phyloP scores from a whole-genome alignment of 805 yeast genomes.

The Starmerella davenportii region DNA sequence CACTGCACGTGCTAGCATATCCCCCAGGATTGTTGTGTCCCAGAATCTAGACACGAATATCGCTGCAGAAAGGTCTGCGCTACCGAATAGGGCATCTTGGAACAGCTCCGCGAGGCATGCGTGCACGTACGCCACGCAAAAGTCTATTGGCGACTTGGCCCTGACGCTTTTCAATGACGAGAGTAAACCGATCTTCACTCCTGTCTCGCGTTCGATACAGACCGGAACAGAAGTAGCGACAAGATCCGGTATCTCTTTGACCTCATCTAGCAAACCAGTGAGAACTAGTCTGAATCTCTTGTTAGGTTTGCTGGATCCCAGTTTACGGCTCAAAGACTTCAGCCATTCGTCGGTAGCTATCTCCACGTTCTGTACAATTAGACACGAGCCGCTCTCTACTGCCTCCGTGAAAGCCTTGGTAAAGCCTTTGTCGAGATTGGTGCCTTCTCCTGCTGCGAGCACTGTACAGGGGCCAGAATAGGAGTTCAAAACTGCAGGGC shows the following conservation, averaged over 20 bases:
- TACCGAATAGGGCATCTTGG: slow-evolving; percentile 3
- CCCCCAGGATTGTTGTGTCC: slow-evolving; percentile 13
- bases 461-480: slow-evolving; percentile 46
- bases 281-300: slow-evolving; percentile 39
- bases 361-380: slow-evolving; percentile 66
- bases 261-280: slow-evolving; percentile 37
- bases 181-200: slow-evolving; percentile 17
- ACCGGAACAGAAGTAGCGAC: slow-evolving; percentile 38
- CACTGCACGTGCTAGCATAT: slow-evolving; percentile 11
- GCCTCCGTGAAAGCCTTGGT: slow-evolving; percentile 66
- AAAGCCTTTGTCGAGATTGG: slow-evolving; percentile 31
- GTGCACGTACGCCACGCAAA: slow-evolving; percentile 5
- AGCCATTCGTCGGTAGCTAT: slow-evolving; percentile 46
- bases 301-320: slow-evolving; percentile 22
- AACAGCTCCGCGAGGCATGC: slow-evolving; percentile 11
- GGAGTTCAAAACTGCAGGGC: slow-evolving; percentile 34
- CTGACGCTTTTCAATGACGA: slow-evolving; percentile 1
- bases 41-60: slow-evolving; percentile 1
- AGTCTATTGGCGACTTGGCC: not conserved
- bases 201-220: slow-evolving; percentile 45
- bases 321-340: slow-evolving; percentile 28
- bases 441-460: slow-evolving; percentile 38
- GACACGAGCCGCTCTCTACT: slow-evolving; percentile 59
- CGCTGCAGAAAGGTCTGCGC: slow-evolving; percentile 10
- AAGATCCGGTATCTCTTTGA: slow-evolving; percentile 36